phyloP scores from a whole-genome alignment of 2,329 filamentous ascomycete species.

The Cladorrhinum sp. region DNA sequence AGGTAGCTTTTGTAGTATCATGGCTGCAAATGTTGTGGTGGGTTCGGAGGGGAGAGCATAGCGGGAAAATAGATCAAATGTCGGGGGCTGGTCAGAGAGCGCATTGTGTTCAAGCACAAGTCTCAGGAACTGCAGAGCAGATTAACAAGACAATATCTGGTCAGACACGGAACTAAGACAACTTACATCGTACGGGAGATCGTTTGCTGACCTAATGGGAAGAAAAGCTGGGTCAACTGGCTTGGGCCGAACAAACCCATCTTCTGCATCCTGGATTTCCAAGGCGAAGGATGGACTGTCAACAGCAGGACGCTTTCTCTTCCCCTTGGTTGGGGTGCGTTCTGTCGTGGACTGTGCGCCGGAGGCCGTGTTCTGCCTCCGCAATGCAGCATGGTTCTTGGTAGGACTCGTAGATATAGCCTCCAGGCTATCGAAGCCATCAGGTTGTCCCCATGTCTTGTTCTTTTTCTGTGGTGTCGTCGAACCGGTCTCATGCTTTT shows the following conservation, averaged over 20 bases:
- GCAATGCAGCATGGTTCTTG: slow-evolving; percentile 42
- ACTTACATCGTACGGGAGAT: slow-evolving; percentile 46
- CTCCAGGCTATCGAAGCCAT: slow-evolving; percentile 73
- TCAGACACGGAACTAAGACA: not conserved
- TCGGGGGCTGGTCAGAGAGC: slow-evolving; percentile 54
- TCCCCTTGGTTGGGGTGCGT: slow-evolving; percentile 63
- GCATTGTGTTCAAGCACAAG: slow-evolving; percentile 62
- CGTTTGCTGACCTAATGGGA: slow-evolving; percentile 9
- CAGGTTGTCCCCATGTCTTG: slow-evolving; percentile 59
- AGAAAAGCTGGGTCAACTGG: slow-evolving; percentile 14
- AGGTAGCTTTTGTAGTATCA: slow-evolving; percentile 66
- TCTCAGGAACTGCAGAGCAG: slow-evolving; percentile 50
- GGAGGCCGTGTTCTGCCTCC: slow-evolving; percentile 40
- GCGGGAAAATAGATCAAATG: slow-evolving; percentile 65
- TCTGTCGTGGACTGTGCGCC: slow-evolving; percentile 47
- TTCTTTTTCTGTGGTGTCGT: slow-evolving; percentile 59
- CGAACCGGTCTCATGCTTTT: slow-evolving; percentile 44
- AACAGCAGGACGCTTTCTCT: slow-evolving; percentile 64
- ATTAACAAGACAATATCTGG: slow-evolving; percentile 14
- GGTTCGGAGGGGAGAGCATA: slow-evolving; percentile 65
- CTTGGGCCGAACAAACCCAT: slow-evolving; percentile 3
- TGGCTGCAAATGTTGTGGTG: slow-evolving; percentile 59
- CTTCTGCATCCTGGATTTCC: slow-evolving; percentile 45
- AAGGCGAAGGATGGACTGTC: slow-evolving; percentile 66
- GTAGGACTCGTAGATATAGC: slow-evolving; percentile 49